Conservation (phyloP, 2,329 filamentous ascomycete genomes). For the Oidium heveae region DNA sequence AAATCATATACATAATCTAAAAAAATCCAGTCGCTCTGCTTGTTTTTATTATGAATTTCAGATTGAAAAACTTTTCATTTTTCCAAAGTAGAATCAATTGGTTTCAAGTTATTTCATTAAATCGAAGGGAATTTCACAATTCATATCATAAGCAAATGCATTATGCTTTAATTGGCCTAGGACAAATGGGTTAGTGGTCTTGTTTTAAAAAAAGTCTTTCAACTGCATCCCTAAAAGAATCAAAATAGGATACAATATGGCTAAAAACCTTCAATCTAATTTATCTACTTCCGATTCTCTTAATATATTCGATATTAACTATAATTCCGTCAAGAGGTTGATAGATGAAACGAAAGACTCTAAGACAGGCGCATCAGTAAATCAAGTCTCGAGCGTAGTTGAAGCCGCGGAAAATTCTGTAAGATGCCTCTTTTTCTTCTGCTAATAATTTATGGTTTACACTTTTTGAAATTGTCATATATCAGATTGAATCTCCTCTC, state of each 20-base stretch:
- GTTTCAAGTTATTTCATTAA: too few species aligned
- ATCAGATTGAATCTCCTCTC: too few species aligned
- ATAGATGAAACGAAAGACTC: constrained; percentile 18
- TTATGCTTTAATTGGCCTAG: constrained; percentile 33
- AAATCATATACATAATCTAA: too few species aligned
- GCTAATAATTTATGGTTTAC: too few species aligned
- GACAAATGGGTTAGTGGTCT: constrained; percentile 28
- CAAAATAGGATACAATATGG: constrained; percentile 43
- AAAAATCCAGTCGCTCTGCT: too few species aligned
- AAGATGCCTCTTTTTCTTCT: constrained; percentile 14
- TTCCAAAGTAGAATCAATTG: too few species aligned
- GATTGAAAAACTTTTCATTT: too few species aligned
- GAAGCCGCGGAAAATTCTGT: constrained; percentile 43
- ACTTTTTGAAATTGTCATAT: too few species aligned
- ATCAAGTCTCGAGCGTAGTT: constrained; percentile 21
- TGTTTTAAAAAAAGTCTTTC: not conserved
- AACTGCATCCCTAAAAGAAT: not conserved
- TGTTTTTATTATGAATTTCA: too few species aligned
- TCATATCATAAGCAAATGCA: constrained; percentile 12
- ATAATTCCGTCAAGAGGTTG: constrained; percentile 28
- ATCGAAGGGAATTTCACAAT: too few species aligned
- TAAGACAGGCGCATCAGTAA: constrained; percentile 14
- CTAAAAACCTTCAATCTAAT: constrained; percentile 41
- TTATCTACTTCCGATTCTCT: constrained; percentile 35
- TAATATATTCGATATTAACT: constrained; percentile 40